Evolutionary conservation across 1,139 yeast species (phyloP).

Genomic region (Barnettozyma hawaiiensis): DNA sequence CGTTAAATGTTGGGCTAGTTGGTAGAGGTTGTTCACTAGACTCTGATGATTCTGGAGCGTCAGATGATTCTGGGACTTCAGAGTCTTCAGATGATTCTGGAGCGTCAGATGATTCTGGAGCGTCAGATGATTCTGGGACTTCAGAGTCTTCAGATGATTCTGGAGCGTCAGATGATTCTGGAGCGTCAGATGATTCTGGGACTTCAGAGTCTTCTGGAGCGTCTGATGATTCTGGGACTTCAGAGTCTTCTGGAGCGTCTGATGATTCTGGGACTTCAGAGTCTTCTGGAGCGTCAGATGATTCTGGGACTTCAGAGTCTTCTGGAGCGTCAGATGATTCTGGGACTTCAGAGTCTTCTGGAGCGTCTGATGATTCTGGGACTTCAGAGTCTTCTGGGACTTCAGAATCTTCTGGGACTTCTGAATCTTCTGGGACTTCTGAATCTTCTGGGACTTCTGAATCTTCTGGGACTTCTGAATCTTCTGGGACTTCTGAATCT

Average conservation of each 20-base stretch:
- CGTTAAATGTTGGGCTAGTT: not conserved
- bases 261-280: not conserved
- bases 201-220: not conserved
- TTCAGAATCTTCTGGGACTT: constrained; percentile 1
- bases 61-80: not conserved
- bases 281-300: not conserved
- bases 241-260: constrained; percentile 1
- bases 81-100: not conserved
- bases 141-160: not conserved
- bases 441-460: too few species aligned
- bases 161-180: not conserved
- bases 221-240: not conserved
- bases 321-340: not conserved
- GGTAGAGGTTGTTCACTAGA: constrained; percentile 1
- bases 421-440: not conserved
- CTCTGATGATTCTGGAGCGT: not conserved
- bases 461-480: not conserved
- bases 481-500: not conserved
- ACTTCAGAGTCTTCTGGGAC: not conserved
- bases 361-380: not conserved
- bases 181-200: not conserved
- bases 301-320: not conserved
- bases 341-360: too few species aligned
- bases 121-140: not conserved
- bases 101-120: not conserved